Evolutionary conservation across 1,284 basidiomycete species (phyloP).

Genomic region (Irpex rosettiformis): DNA sequence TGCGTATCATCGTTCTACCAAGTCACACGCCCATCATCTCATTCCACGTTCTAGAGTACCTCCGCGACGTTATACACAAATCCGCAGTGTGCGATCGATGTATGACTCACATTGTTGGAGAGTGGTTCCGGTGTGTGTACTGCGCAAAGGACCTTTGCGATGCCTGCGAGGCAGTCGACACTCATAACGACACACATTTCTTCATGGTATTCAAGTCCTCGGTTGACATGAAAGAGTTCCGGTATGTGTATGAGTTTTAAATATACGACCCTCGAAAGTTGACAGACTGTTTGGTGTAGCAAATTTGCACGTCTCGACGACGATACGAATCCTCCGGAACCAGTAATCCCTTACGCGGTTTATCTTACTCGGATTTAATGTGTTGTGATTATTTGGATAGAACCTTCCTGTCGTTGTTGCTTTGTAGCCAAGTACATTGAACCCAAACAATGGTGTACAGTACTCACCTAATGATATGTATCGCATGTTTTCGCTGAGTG

Average conservation of each 20-base stretch:
- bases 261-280: background rate
- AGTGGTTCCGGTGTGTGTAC: conserved; percentile 87
- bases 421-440: background rate
- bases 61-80: conserved; percentile 61
- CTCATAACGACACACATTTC: conserved; percentile 77
- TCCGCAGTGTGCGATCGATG: conserved; percentile 75
- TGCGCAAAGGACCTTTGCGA: conserved; percentile 82
- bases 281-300: background rate
- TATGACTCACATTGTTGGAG: conserved; percentile 69
- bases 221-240: conserved; percentile 33
- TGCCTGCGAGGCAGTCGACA: conserved; percentile 72
- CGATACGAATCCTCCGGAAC: background rate
- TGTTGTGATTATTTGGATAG: background rate
- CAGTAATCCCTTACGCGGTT: background rate
- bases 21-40: background rate
- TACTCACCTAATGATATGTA: background rate
- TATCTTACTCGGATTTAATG: background rate
- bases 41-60: conserved; percentile 50
- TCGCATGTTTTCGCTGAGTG: no score
- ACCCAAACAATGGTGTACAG: background rate
- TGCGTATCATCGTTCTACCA: conserved; percentile 27
- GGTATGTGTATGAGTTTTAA: background rate
- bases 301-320: background rate
- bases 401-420: no score
- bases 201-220: conserved; percentile 85